These are phyloP conservation scores for Taphrina flavorubra DNA, from an alignment of 1,139 yeast genomes.

Conservation along the genomic window DNA sequence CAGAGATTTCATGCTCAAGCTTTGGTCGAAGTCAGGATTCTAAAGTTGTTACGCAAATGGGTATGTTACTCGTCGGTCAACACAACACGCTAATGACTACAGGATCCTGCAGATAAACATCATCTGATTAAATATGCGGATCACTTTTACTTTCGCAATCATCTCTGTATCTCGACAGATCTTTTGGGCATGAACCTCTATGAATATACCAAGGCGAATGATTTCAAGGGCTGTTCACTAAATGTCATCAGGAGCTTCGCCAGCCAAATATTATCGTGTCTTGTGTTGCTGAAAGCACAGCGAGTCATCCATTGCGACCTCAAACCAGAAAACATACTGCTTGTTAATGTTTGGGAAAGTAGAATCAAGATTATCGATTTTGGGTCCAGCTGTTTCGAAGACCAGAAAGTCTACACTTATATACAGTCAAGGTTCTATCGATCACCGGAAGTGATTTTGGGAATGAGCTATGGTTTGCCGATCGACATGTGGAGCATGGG, in stretches of 20 bases:
- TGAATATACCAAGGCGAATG: slow-evolving; percentile 66
- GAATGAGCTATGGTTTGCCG: slow-evolving; percentile 69
- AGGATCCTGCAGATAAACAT: slow-evolving; percentile 56
- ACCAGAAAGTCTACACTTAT: slow-evolving; percentile 87
- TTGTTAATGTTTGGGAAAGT: slow-evolving; percentile 80
- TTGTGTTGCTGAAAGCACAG: slow-evolving; percentile 63
- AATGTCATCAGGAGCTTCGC: slow-evolving; percentile 59
- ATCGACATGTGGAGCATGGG: slow-evolving; percentile 86
- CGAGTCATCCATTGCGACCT: slow-evolving; percentile 80
- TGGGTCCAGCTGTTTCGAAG: slow-evolving; percentile 93
- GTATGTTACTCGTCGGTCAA: slow-evolving; percentile 36
- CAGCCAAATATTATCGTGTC: slow-evolving; percentile 63
- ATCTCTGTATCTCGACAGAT: slow-evolving; percentile 81
- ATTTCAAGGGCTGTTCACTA: slow-evolving; percentile 67
- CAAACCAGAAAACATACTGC: slow-evolving; percentile 90
- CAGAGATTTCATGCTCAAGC: slow-evolving; percentile 80
- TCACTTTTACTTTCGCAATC: slow-evolving; percentile 81
- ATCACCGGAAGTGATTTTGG: slow-evolving; percentile 83
- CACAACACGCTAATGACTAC: slow-evolving; percentile 13
- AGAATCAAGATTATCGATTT: slow-evolving; percentile 92
- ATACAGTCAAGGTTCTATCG: slow-evolving; percentile 95
- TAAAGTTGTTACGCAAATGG: slow-evolving; percentile 58
- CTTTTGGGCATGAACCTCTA: slow-evolving; percentile 70
- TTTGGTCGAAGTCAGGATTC: slow-evolving; percentile 72
- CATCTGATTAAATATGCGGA: slow-evolving; percentile 65